Evolutionary conservation across 441 rosid species (phyloP), one percentile per base, ranked within the genome.

Genomic region (Bocquillonia castaneifolia): DNA sequence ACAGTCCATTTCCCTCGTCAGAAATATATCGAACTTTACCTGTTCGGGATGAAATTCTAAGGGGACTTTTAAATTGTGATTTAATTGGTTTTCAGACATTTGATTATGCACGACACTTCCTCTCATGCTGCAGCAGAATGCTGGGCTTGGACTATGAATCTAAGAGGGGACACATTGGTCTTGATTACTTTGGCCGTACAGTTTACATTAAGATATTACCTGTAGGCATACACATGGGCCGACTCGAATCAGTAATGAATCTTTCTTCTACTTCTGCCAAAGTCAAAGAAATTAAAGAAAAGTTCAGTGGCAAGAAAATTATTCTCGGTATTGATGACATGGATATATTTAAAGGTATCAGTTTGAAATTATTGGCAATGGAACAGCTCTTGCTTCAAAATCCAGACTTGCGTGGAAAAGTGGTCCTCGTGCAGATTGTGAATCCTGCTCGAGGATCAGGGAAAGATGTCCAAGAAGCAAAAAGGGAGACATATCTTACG

Each of bases 91-190:
- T 92, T 60, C 98, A 92, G 47, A 92, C 98, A 17, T 90, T 92
- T 80, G 94, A 91, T 80, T 91, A 91, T 74, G 96, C 96, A 0
- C 85, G 98, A 0, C 98, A 92, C 78, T 92, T 92, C 78, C 79
- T 92, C 74, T 92, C 98, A 2, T 92, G 98, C 78, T 92, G 98
- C 80, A 85, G 98, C 77, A 81, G 98, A 73, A 90, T 92, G 96
- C 84, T 90, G 73, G 97, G 98, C 57, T 80, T 92, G 68, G 92
- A 86, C 68, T 90, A 90, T 75, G 92, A 92, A 74, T 92, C 98
- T 42, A 92, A 88, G 83, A 81, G 97, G 76, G 97, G 98, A 36
- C 89, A 90, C 60, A 90, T 92, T 60, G 97, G 92, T 63, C 92
- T 92, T 53, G 98, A 88, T 79, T 90, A 92, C 77, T 87, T 87